Evolutionary conservation across 2,329 filamentous ascomycete species (phyloP), one percentile per base, ranked within the genome.

Genomic region (Fusarium vanettenii): DNA sequence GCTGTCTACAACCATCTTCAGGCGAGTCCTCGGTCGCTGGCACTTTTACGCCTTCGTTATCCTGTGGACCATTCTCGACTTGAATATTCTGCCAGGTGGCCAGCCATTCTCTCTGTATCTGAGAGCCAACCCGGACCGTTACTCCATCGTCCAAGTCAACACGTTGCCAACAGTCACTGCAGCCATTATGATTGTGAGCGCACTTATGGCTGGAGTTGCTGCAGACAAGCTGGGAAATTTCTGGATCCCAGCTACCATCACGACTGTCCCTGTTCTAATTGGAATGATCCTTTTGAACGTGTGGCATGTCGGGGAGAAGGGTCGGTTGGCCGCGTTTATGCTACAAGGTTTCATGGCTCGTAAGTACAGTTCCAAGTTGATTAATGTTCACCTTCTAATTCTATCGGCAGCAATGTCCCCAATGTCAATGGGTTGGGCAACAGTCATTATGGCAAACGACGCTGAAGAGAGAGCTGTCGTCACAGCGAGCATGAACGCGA

Each of bases 401-500:
- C 45, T 14, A 60, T 50, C 22, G 16, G 8, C 14, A 72, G 82
- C 82, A 61, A 75, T 79, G 68, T 81, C 74, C 18, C 80, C 79
- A 0, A 75, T 85, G 61, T 81, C 81, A 9, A 85, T 85, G 84
- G 81, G 80, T 11, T 85, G 83, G 84, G 82, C 83, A 25, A 82
- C 82, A 0, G 75, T 83, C 3, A 74, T 80, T 10, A 84, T 84
- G 82, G 78, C 80, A 3, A 79, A 81, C 13, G 82, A 84, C 50
- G 82, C 83, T 9, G 84, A 85, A 64, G 84, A 85, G 69, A 78
- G 84, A 22, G 84, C 84, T 2, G 78, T 85, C 2, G 82, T 85
- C 7, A 84, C 82, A 18, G 83, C 83, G 1, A 85, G 82, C 33
- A 85, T 85, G 83, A 85, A 85, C 57, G 81, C 84, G 7, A 83